These are phyloP conservation scores for Zizania palustris DNA, from an alignment of 202 grass and related monocot species.

Conservation along the genomic window DNA sequence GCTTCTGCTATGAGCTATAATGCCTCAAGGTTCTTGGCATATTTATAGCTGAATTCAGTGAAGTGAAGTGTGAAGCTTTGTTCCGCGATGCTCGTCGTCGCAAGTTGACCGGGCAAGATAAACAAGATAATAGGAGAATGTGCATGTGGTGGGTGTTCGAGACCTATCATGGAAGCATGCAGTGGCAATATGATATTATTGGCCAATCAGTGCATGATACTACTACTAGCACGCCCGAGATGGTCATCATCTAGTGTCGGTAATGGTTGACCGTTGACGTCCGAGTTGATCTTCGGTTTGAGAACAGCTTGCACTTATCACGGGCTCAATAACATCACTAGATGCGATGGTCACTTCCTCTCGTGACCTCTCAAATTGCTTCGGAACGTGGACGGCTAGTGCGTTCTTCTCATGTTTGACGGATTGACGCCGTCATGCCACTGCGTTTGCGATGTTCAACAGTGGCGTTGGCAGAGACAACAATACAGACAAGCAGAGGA, in stretches of 20 bases:
- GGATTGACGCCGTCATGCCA: neutral
- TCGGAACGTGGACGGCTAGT: neutral
- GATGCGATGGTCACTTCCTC: neutral
- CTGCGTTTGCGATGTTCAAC: neutral
- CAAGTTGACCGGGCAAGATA: slow-evolving; percentile 34
- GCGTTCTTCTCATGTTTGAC: neutral
- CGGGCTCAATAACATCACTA: neutral
- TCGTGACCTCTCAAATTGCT: neutral
- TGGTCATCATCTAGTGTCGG: neutral
- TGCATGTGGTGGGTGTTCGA: slow-evolving; percentile 5
- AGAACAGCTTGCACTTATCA: slow-evolving; percentile 27
- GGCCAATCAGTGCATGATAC: neutral
- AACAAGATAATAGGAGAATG: neutral
- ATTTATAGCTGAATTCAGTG: slow-evolving; percentile 41
- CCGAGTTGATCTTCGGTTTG: slow-evolving; percentile 6
- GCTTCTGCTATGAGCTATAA: neutral
- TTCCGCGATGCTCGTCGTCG: slow-evolving; percentile 16
- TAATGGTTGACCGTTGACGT: slow-evolving; percentile 42
- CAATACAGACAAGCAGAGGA: neutral
- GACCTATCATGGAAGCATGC: slow-evolving; percentile 10
- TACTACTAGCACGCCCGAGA: neutral
- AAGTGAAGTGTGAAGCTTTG: neutral
- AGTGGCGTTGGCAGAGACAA: neutral
- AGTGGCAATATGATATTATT: slow-evolving; percentile 32
- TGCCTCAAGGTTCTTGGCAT: neutral